Base-by-base conservation (phyloP, 768 basidiomycete genomes). In the Brasilioporus rufonigricans region DNA sequence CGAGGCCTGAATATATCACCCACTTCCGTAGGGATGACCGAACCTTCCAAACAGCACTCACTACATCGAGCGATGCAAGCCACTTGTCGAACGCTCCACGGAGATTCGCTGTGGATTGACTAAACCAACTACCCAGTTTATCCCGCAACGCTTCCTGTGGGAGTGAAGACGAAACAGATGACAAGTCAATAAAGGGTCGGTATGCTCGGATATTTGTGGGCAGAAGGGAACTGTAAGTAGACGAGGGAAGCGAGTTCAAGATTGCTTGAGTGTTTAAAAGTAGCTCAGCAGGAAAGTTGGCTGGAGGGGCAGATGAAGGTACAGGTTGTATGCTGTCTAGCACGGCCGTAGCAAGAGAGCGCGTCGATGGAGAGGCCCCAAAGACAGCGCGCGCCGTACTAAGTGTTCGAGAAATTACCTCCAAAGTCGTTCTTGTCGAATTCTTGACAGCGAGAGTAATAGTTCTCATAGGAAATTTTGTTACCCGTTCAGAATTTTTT, bases 101-200 rank as follows among this genome's bases (percentile, higher is more conserved):
- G 44, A 89, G 71, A 45, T 67, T 75, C 40, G 73, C 59, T 24
- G 74, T 69, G 1, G 85, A 82, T 27, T 79, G 76, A 32, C 68
- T 62, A 66, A 91, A 85, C 91, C 92, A 95, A 35, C 75, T 76
- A 5, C 74, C 66, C 13, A 92, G 68, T 52, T 78, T 82, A 18
- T 74, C 66, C 19, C 67, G 58, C 45, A 89, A 71, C 24, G 74
- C 66, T 1, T 69, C 61, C 41, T 74, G 75, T 4, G 80, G 68
- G 23, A 86, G 69, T 3, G 76, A 74, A 18, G 84, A 77, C 4
- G 83, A 81, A 0, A 82, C 68, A 1, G 89, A 84, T 10, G 77
- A 73, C 7, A 86, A 72, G 62, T 93, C 87, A 56, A 96, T 81
- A 68, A 91, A 95, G 10, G 94, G 94, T 62, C 86, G 90, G 70